These are phyloP conservation scores for Malassezia vespertilionis DNA, from an alignment of 1,284 basidiomycete species.

Conservation along the genomic window DNA sequence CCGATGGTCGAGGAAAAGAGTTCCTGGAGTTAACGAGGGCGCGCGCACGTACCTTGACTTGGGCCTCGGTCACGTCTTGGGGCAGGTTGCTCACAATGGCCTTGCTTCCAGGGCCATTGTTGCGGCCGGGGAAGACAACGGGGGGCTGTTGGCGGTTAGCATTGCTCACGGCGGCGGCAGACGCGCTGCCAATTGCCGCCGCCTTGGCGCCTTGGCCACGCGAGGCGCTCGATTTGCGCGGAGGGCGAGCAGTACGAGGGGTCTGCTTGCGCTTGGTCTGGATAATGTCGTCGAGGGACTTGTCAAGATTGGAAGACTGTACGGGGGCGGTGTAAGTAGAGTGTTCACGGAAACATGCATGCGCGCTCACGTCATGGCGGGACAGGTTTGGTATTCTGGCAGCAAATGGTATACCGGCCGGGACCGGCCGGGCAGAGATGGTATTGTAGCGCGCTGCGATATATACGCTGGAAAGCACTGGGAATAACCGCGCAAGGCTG, in stretches of 20 bases:
- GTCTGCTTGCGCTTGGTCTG: constrained; percentile 33
- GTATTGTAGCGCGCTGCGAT: too few relatives aligned
- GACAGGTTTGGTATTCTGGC: too few relatives aligned
- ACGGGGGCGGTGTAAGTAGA: too few relatives aligned
- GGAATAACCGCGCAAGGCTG: too few relatives aligned
- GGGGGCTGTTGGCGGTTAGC: constrained; percentile 42
- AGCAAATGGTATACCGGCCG: too few relatives aligned
- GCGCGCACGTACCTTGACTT: constrained; percentile 60
- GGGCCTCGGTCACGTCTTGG: constrained; percentile 80
- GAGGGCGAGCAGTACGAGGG: constrained; percentile 17
- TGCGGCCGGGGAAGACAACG: constrained; percentile 41
- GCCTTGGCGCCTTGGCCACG: constrained; percentile 33
- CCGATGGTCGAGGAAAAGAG: constrained; percentile 85
- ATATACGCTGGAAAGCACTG: too few relatives aligned
- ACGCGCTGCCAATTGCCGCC: constrained; percentile 31
- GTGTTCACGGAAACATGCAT: too few relatives aligned
- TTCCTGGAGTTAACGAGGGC: constrained; percentile 53
- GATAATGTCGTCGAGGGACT: constrained; percentile 45
- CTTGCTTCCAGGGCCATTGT: constrained; percentile 54
- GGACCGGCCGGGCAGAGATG: too few relatives aligned
- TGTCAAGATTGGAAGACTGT: constrained; percentile 39
- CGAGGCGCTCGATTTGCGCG: constrained; percentile 20
- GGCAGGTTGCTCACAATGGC: constrained; percentile 95
- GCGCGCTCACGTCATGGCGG: too few relatives aligned
- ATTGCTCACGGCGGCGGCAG: constrained; percentile 35